These are phyloP conservation scores for Aspergillaceae sp. DNA, from an alignment of 2,329 filamentous ascomycete species.

Conservation along the genomic window DNA sequence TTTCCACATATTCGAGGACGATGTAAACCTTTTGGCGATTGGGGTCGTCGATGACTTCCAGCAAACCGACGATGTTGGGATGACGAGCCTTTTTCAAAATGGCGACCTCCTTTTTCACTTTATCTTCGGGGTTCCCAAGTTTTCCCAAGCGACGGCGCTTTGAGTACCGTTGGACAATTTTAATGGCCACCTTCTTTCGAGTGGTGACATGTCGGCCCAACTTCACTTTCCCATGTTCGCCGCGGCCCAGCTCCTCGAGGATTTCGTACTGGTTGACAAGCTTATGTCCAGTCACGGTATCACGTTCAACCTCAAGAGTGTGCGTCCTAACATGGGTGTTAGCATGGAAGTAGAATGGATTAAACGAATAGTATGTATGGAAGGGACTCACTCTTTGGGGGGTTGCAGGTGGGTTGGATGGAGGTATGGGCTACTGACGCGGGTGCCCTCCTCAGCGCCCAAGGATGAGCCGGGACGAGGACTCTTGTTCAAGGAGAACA, in stretches of 20 bases:
- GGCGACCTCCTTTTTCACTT: slow-evolving; percentile 89
- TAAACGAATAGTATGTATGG: not conserved
- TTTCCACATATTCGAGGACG: slow-evolving; percentile 87
- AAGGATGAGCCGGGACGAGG: slow-evolving; percentile 23
- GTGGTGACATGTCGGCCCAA: slow-evolving; percentile 72
- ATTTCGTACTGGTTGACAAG: slow-evolving; percentile 97
- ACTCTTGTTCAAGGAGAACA: slow-evolving; percentile 32
- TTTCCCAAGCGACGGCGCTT: slow-evolving; percentile 85
- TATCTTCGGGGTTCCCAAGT: slow-evolving; percentile 57
- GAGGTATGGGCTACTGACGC: slow-evolving; percentile 51
- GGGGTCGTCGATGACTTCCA: slow-evolving; percentile 96
- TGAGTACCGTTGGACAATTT: slow-evolving; percentile 93
- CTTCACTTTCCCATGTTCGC: slow-evolving; percentile 97
- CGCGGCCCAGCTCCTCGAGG: slow-evolving; percentile 88
- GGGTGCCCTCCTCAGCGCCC: slow-evolving; percentile 29
- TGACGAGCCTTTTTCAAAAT: slow-evolving; percentile 98
- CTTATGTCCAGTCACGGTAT: slow-evolving; percentile 83
- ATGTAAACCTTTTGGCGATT: slow-evolving; percentile 97
- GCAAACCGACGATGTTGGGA: slow-evolving; percentile 87
- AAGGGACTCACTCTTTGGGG: slow-evolving; percentile 60
- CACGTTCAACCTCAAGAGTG: slow-evolving; percentile 82
- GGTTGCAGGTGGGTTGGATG: slow-evolving; percentile 64
- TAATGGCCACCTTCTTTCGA: slow-evolving; percentile 81
- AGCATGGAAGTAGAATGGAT: not conserved
- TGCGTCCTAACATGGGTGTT: slow-evolving; percentile 55